phyloP scores from a whole-genome alignment of 139 green algal genomes.

The Tetraselmis chui region DNA sequence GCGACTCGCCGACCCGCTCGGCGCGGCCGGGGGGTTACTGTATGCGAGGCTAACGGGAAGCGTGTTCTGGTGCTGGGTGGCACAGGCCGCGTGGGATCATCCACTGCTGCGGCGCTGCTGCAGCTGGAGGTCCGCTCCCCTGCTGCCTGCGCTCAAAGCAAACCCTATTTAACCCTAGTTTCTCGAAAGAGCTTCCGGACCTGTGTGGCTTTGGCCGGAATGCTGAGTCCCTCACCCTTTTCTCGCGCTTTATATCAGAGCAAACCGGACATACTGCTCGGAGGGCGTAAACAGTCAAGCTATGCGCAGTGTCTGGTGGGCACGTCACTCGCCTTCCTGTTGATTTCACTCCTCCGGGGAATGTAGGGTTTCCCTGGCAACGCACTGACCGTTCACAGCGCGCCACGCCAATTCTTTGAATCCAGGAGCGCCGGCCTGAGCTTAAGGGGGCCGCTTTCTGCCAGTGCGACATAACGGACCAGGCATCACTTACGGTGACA shows the following conservation, averaged over 20 bases:
- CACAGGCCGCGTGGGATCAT: slow-evolving; percentile 75
- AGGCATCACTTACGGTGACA: background rate
- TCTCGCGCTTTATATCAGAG: background rate
- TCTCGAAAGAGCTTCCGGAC: background rate
- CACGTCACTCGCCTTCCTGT: too few relatives aligned
- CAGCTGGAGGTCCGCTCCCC: slow-evolving; percentile 28
- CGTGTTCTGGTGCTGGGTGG: slow-evolving; percentile 61
- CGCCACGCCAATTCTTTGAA: background rate
- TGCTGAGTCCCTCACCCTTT: background rate
- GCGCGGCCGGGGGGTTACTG: background rate
- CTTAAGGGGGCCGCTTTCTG: slow-evolving; percentile 38
- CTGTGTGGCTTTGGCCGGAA: background rate
- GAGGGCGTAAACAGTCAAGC: background rate
- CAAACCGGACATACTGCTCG: background rate
- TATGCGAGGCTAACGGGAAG: background rate
- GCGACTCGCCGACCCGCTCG: too few relatives aligned
- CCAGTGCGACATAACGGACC: slow-evolving; percentile 6
- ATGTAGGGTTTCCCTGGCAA: too few relatives aligned
- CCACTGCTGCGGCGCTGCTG: slow-evolving; percentile 63
- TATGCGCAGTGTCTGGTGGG: background rate
- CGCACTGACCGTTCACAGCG: background rate
- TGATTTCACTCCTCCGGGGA: too few relatives aligned
- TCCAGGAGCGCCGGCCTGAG: slow-evolving; percentile 35
- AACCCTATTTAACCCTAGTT: background rate
- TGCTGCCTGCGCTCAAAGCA: background rate